A percentile compares a stretch with the other conserved stretches of the same genome.
Conservation (phyloP, 2,329 filamentous ascomycete genomes). For the Zymoseptoria pseudotritici region DNA sequence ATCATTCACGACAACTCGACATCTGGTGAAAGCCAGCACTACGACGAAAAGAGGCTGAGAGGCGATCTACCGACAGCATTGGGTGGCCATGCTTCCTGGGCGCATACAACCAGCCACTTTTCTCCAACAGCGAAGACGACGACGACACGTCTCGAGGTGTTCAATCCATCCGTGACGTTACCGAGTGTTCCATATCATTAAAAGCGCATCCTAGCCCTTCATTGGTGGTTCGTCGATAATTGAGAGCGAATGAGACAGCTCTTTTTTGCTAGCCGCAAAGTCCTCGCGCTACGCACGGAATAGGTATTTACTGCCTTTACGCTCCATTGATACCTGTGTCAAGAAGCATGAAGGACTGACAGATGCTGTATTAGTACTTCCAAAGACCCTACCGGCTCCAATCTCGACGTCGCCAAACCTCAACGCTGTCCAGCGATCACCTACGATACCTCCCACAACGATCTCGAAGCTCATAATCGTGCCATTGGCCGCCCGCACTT, state of each 20-base stretch:
- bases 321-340: neutral
- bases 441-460: conserved; percentile 2
- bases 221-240: conserved; percentile 12
- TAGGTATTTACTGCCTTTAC: conserved; percentile 11
- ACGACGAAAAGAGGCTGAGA: neutral
- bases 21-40: neutral
- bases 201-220: conserved; percentile 5
- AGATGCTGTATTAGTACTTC: too few relatives aligned
- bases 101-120: neutral
- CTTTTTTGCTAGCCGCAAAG: conserved; percentile 11
- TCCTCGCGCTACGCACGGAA: conserved; percentile 13
- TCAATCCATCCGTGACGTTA: conserved; percentile 5
- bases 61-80: neutral
- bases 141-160: conserved; percentile 2
- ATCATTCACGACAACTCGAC: neutral
- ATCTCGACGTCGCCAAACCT: neutral
- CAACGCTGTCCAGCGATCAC: conserved; percentile 11
- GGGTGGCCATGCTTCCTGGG: neutral
- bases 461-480: conserved; percentile 5
- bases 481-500: conserved; percentile 15
- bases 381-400: neutral
- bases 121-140: neutral
- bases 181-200: neutral
- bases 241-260: conserved; percentile 16
- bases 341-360: neutral